Conservation (phyloP, 2,329 filamentous ascomycete species). For the Curvularia lunata region DNA sequence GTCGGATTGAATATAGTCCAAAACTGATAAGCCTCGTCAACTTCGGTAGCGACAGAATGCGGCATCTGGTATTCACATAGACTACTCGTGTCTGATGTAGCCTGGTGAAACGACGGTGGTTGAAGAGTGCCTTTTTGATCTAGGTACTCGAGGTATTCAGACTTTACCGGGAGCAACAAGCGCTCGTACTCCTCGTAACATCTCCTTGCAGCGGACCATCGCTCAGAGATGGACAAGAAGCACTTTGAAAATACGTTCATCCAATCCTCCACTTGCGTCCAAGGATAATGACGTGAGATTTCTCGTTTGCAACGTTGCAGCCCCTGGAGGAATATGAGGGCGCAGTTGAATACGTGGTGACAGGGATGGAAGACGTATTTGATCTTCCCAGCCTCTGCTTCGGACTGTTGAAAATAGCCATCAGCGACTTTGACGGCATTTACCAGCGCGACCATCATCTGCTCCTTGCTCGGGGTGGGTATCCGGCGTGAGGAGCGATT, state of each 20-base stretch:
- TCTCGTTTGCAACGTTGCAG: slow-evolving; percentile 42
- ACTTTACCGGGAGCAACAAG: slow-evolving; percentile 38
- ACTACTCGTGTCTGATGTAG: slow-evolving; percentile 12
- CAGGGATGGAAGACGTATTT: slow-evolving; percentile 50
- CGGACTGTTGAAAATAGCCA: slow-evolving; percentile 43
- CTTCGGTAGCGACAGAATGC: slow-evolving; percentile 18
- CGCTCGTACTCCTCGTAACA: slow-evolving; percentile 46
- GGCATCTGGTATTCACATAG: slow-evolving; percentile 24
- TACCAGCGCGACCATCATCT: slow-evolving; percentile 38
- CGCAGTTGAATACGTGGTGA: slow-evolving; percentile 45
- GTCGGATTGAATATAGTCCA: slow-evolving; percentile 43
- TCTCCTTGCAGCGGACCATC: slow-evolving; percentile 44
- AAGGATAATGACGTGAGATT: slow-evolving; percentile 35
- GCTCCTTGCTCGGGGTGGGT: slow-evolving; percentile 34
- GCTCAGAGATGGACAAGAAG: slow-evolving; percentile 44
- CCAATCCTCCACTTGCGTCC: slow-evolving; percentile 38
- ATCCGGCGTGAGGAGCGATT: slow-evolving; percentile 39
- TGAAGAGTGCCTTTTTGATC: slow-evolving; percentile 35
- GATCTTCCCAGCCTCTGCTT: slow-evolving; percentile 43
- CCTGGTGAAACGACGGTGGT: slow-evolving; percentile 16
- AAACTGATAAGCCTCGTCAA: slow-evolving; percentile 38
- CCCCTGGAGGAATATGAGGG: slow-evolving; percentile 42
- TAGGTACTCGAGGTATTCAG: slow-evolving; percentile 44
- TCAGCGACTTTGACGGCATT: slow-evolving; percentile 43
- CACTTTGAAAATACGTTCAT: slow-evolving; percentile 42